phyloP scores from a whole-genome alignment of 768 basidiomycete species.

The Pulveroboletus sp. region DNA sequence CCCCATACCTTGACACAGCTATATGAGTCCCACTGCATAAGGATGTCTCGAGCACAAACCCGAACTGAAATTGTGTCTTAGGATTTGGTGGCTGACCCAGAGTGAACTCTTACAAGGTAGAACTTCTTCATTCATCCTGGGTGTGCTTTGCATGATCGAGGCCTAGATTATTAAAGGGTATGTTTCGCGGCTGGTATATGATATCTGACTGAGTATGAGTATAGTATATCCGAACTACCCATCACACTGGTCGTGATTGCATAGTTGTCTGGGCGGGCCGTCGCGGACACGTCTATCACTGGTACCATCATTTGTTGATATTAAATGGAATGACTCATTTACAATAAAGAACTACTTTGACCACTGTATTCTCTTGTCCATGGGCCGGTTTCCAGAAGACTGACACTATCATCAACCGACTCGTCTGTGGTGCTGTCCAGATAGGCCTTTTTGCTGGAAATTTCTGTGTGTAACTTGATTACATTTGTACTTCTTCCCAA shows the following conservation, averaged over 20 bases:
- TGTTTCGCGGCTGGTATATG: constrained; percentile 10
- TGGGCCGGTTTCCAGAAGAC: not conserved
- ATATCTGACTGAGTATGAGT: too few species aligned
- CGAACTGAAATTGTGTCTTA: not conserved
- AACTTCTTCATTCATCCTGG: constrained; percentile 40
- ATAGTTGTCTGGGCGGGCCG: too few species aligned
- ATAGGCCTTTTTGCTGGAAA: not conserved
- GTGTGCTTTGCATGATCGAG: constrained; percentile 41
- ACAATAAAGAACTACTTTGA: not conserved
- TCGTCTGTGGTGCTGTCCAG: not conserved
- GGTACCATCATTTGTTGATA: too few species aligned
- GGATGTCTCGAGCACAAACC: not conserved
- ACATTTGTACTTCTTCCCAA: not conserved
- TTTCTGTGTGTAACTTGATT: not conserved
- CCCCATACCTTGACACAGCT: constrained; percentile 46
- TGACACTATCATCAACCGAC: not conserved
- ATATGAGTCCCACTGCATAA: constrained; percentile 42
- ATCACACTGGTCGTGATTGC: too few species aligned
- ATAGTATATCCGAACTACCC: too few species aligned
- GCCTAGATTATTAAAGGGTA: constrained; percentile 43
- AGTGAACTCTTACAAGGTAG: constrained; percentile 32
- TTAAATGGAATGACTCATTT: too few species aligned
- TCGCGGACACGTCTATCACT: too few species aligned
- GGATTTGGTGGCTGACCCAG: constrained; percentile 11
- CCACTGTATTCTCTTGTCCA: not conserved